phyloP scores from a whole-genome alignment of 2,329 filamentous ascomycete genomes.

The Orbilia brochopaga region DNA sequence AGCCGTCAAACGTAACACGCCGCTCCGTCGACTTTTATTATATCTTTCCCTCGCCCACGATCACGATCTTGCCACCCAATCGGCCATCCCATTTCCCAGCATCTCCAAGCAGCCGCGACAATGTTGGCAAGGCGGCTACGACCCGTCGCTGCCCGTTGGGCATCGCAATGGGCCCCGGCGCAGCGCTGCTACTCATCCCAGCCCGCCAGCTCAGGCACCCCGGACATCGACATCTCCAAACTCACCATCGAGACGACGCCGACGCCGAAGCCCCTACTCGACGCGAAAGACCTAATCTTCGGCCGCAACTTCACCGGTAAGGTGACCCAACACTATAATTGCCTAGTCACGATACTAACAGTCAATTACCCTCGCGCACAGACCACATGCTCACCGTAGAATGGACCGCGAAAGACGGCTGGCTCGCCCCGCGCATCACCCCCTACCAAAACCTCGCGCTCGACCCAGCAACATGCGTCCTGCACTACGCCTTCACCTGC shows the following conservation, averaged over 20 bases:
- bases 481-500: constrained; percentile 97
- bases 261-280: constrained; percentile 74
- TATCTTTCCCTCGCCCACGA: not conserved
- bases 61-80: constrained; percentile 1
- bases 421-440: constrained; percentile 80
- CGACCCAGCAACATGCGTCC: constrained; percentile 93
- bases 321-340: not conserved
- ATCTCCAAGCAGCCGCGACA: not conserved
- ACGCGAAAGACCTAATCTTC: constrained; percentile 84
- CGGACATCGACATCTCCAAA: constrained; percentile 76
- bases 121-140: constrained; percentile 37
- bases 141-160: constrained; percentile 27
- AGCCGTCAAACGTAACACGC: not conserved
- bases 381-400: constrained; percentile 97
- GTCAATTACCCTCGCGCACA: constrained; percentile 57
- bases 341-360: not conserved
- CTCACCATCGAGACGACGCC: constrained; percentile 76
- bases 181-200: constrained; percentile 24
- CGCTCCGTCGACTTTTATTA: not conserved
- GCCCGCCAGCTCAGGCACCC: constrained; percentile 54
- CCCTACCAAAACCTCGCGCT: constrained; percentile 97
- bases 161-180: constrained; percentile 16
- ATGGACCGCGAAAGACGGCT: constrained; percentile 85
- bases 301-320: constrained; percentile 87
- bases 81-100: not conserved